Evolutionary conservation across 768 basidiomycete genomes (phyloP).

Genomic region (Aureoboletus auriporus): DNA sequence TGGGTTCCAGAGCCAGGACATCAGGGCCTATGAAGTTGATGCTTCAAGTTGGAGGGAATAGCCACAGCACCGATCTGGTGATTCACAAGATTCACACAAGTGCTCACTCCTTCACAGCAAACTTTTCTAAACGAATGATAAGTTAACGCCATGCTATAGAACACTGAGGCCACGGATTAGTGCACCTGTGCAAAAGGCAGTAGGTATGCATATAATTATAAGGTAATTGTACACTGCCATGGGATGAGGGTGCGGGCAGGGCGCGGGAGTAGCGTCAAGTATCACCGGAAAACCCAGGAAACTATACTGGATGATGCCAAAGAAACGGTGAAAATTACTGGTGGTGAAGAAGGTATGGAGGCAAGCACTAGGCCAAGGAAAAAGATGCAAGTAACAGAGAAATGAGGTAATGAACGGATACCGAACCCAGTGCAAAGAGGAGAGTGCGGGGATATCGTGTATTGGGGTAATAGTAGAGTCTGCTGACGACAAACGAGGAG

Average conservation of each 20-base stretch:
- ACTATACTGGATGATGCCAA: slow-evolving; percentile 28
- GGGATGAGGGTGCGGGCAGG: slow-evolving; percentile 19
- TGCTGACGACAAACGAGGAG: slow-evolving; percentile 13
- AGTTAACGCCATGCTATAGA: slow-evolving; percentile 16
- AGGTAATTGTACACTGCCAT: slow-evolving; percentile 33
- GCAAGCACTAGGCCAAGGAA: slow-evolving; percentile 14
- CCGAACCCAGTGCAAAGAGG: slow-evolving; percentile 18
- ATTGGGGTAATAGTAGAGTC: slow-evolving; percentile 25
- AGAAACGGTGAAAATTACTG: slow-evolving; percentile 27
- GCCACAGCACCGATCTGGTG: neutral
- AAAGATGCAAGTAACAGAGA: slow-evolving; percentile 18
- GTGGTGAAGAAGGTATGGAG: slow-evolving; percentile 28
- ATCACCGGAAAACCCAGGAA: slow-evolving; percentile 20
- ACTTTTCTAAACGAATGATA: slow-evolving; percentile 4
- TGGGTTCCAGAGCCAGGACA: slow-evolving; percentile 66
- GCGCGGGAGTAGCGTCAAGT: slow-evolving; percentile 23
- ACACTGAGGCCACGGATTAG: slow-evolving; percentile 25
- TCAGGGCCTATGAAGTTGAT: slow-evolving; percentile 18
- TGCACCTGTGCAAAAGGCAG: slow-evolving; percentile 28
- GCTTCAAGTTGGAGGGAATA: neutral
- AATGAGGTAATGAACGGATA: slow-evolving; percentile 20
- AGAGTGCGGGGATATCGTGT: slow-evolving; percentile 27
- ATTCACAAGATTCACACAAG: too few relatives aligned
- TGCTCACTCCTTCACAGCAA: neutral
- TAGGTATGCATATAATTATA: slow-evolving; percentile 33